Evolutionary conservation across 257 asterid genomes (phyloP), one percentile per base, ranked within the genome.

Genomic region (Nicotiana sylvestris): DNA sequence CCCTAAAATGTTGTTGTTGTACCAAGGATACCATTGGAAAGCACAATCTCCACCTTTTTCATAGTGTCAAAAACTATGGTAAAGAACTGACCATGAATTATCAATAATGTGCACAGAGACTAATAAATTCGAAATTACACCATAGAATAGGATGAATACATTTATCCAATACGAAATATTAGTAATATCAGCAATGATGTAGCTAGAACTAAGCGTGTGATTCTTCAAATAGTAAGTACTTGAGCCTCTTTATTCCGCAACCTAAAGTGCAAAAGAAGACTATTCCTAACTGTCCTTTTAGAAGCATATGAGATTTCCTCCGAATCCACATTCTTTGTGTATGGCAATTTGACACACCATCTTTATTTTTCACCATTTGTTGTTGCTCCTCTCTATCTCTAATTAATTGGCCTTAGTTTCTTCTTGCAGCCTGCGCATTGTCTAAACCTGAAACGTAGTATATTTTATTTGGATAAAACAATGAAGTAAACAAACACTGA

Each of bases 221-320:
- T 25, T 29, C 62, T 74, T 51, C 25, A 25, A 27, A 21, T 21
- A 21, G 21, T 21, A 49, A 2, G 9, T 6, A 74, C 15, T 74
- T 13, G 9, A 46, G 62, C 13, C 79, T 49, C 80, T 74, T 72
- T 74, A 74, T 49, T 74, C 80, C 62, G 51, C 80, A 27, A 8
- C 80, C 64, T 74, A 51, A 27, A 74, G 46, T 21, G 62, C 27
- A 74, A 49, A 74, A 74, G 64, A 74, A 49, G 62, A 33, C 64
- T 49, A 49, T 15, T 74, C 62, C 80, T 51, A 21, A 25, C 39
- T 51, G 27, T 74, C 80, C 27, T 25, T 74, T 49, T 27, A 27
- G 62, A 51, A 74, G 62, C 64, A 74, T 49, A 72, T 46, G 61
- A 74, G 64, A 74, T 74, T 64, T 74, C 80, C 64, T 74, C 56